These are phyloP conservation scores for Acacia pycnantha DNA, from an alignment of 331 rosid genomes.

Conservation along the genomic window DNA sequence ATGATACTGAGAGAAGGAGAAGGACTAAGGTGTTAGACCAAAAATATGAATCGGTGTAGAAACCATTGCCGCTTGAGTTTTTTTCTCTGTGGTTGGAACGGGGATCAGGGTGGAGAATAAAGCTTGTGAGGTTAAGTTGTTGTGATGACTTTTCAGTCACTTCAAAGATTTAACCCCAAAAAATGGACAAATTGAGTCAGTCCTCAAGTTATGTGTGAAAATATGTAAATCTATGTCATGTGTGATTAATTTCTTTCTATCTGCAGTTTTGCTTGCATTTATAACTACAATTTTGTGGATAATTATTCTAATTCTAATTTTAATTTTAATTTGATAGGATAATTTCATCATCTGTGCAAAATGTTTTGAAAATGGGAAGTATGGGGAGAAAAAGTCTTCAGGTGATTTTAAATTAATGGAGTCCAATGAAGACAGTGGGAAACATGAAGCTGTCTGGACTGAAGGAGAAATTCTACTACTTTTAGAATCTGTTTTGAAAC, in stretches of 20 bases:
- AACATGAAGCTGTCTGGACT: constrained; percentile 62
- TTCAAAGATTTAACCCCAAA: not conserved
- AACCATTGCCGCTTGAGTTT: not conserved
- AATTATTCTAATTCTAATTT: constrained; percentile 23
- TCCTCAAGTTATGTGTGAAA: not conserved
- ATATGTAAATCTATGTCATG: not conserved
- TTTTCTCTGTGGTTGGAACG: not conserved
- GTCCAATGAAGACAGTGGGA: constrained; percentile 41
- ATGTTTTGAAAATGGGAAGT: constrained; percentile 67
- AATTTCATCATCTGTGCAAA: constrained; percentile 53
- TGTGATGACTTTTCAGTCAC: not conserved
- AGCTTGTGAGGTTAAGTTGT: not conserved
- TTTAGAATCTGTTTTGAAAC: constrained; percentile 86
- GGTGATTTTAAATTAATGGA: constrained; percentile 56
- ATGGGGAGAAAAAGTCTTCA: constrained; percentile 61
- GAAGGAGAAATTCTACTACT: constrained; percentile 87
- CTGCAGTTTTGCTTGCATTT: constrained; percentile 7
- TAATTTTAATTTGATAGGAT: constrained; percentile 51
- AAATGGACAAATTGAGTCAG: not conserved
- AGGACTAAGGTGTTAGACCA: not conserved
- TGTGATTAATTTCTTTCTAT: not conserved
- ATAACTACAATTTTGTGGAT: not conserved
- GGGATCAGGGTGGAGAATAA: not conserved
- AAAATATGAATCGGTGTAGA: not conserved
- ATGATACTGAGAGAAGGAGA: not conserved